A percentile compares a stretch with the other conserved stretches of the same genome.
phyloP scores from a whole-genome alignment of 2,329 filamentous ascomycete genomes.

The Ceratocystis destructans region DNA sequence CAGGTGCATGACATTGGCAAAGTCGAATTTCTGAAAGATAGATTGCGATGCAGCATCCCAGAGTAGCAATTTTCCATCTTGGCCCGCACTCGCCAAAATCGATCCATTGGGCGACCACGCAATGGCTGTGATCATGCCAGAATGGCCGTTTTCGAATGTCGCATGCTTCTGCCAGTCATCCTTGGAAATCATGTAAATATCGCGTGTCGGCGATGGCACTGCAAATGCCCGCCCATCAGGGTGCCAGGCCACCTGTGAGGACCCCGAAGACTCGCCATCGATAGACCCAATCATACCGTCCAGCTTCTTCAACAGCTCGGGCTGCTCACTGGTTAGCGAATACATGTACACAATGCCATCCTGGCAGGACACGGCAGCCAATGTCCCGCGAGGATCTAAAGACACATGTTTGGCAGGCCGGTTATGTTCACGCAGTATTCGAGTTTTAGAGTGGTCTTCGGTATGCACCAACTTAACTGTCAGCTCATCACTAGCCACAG shows the following conservation, averaged over 20 bases:
- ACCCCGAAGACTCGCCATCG: conserved; percentile 49
- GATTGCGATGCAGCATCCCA: conserved; percentile 88
- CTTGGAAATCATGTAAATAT: conserved; percentile 77
- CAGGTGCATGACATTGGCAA: conserved; percentile 71
- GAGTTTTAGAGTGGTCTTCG: conserved; percentile 60
- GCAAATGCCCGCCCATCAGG: conserved; percentile 88
- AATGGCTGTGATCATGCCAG: conserved; percentile 69
- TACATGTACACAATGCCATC: conserved; percentile 89
- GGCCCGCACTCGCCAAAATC: conserved; percentile 58
- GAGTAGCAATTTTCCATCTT: conserved; percentile 56
- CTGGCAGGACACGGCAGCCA: conserved; percentile 68
- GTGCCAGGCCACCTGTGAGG: conserved; percentile 72
- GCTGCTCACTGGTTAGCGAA: conserved; percentile 62
- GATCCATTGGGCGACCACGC: conserved; percentile 94
- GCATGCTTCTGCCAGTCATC: conserved; percentile 82
- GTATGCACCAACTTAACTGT: conserved; percentile 80
- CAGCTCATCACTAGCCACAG: conserved; percentile 92
- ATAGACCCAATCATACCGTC: conserved; percentile 71
- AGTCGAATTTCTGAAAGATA: conserved; percentile 63
- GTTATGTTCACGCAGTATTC: conserved; percentile 67
- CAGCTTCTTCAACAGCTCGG: conserved; percentile 67
- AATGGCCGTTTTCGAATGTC: conserved; percentile 64
- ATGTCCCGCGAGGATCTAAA: conserved; percentile 67
- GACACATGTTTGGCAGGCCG: conserved; percentile 84
- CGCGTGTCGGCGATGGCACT: conserved; percentile 64